Conservation (phyloP, 2,329 filamentous ascomycete genomes). For the Monosporascus sp. region DNA sequence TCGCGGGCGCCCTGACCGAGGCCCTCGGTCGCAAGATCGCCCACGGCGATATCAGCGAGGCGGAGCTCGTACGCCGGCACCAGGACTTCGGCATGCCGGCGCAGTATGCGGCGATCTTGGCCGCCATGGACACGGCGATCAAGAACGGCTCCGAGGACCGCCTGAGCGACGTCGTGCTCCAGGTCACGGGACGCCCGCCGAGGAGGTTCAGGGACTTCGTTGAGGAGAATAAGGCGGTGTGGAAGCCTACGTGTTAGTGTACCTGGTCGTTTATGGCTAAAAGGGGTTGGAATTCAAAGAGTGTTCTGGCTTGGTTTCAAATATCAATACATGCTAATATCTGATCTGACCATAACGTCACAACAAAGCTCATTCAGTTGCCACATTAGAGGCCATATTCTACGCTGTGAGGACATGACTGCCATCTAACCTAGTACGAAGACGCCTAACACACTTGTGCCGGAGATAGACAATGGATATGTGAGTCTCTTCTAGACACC, state of each 20-base stretch:
- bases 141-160: slow-evolving; percentile 30
- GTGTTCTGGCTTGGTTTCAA: too few species aligned
- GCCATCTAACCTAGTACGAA: too few species aligned
- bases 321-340: too few species aligned
- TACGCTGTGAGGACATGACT: too few species aligned
- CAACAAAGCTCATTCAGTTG: too few species aligned
- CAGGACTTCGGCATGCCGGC: slow-evolving; percentile 22
- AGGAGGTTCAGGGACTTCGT: slow-evolving; percentile 24
- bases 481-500: too few species aligned
- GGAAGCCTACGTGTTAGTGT: neutral
- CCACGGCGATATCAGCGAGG: slow-evolving; percentile 27
- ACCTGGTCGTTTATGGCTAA: too few species aligned
- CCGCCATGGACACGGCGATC: slow-evolving; percentile 27
- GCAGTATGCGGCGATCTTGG: slow-evolving; percentile 28
- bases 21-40: slow-evolving; percentile 28
- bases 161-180: slow-evolving; percentile 28
- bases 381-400: too few species aligned
- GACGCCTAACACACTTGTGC: too few species aligned
- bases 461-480: too few species aligned
- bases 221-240: slow-evolving; percentile 12
- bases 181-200: slow-evolving; percentile 28
- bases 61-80: slow-evolving; percentile 21
- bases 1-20: slow-evolving; percentile 28
- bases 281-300: too few species aligned
- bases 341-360: too few species aligned